Percentiles rank a stretch among this genome's conserved stretches.
phyloP scores from a whole-genome alignment of 352 stramenopile genomes.

The Elongisporangium anandrum region DNA sequence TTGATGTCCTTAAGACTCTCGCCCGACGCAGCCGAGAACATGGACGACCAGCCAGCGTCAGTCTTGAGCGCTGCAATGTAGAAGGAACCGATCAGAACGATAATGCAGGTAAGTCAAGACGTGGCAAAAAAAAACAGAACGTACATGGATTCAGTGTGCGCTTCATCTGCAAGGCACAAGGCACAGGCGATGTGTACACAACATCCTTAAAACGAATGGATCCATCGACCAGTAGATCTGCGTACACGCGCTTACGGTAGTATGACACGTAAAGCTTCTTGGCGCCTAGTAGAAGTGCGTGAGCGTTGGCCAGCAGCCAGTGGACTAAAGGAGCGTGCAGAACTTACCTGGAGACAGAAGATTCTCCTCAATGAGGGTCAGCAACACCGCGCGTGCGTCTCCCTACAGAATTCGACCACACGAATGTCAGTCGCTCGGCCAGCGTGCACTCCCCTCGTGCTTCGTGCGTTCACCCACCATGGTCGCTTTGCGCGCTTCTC shows the following conservation, averaged over 20 bases:
- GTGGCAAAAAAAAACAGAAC: slow-evolving; percentile 5
- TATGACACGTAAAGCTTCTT: slow-evolving; percentile 83
- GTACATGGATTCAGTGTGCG: slow-evolving; percentile 71
- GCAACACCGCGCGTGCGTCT: slow-evolving; percentile 59
- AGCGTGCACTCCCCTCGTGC: neutral
- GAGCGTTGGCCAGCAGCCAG: neutral
- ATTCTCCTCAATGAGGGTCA: slow-evolving; percentile 67
- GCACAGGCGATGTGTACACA: slow-evolving; percentile 69
- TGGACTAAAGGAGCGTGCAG: neutral
- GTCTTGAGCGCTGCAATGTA: slow-evolving; percentile 47
- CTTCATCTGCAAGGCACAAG: slow-evolving; percentile 78
- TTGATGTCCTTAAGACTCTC: slow-evolving; percentile 81
- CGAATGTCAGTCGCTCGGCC: neutral
- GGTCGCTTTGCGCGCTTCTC: neutral
- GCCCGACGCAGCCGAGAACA: slow-evolving; percentile 59
- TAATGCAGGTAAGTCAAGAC: neutral
- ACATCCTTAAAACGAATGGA: slow-evolving; percentile 76
- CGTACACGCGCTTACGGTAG: slow-evolving; percentile 77
- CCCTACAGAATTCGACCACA: slow-evolving; percentile 17
- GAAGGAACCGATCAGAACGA: neutral
- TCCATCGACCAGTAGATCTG: slow-evolving; percentile 64
- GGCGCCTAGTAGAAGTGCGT: slow-evolving; percentile 17
- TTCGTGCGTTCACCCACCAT: neutral
- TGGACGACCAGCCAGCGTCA: slow-evolving; percentile 75
- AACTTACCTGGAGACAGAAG: slow-evolving; percentile 45